These are phyloP conservation scores for Lactarius quietus DNA, from an alignment of 768 basidiomycete species.

Conservation along the genomic window DNA sequence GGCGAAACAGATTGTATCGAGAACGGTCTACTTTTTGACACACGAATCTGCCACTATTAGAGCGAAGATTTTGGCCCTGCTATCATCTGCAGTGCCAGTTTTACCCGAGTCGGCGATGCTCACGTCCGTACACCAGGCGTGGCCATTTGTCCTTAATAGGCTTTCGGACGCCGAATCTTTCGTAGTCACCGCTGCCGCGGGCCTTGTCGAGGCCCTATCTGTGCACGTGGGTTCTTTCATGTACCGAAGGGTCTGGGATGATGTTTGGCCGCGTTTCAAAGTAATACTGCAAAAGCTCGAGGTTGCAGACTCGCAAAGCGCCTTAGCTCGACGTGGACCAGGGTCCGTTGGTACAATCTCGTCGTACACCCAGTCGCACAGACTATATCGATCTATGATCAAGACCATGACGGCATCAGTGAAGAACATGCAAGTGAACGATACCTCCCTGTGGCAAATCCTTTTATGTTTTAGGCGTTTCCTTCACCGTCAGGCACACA, in stretches of 20 bases:
- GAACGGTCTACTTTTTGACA: conserved; percentile 87
- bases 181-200: conserved; percentile 74
- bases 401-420: conserved; percentile 67
- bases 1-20: conserved; percentile 80
- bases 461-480: conserved; percentile 74
- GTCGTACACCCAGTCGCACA: conserved; percentile 77
- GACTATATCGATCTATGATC: conserved; percentile 73
- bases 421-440: conserved; percentile 63
- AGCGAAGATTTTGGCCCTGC: conserved; percentile 71
- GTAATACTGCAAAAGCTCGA: conserved; percentile 57
- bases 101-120: conserved; percentile 71
- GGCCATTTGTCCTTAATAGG: conserved; percentile 92
- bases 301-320: conserved; percentile 59
- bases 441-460: conserved; percentile 77
- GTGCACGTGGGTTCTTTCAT: conserved; percentile 79
- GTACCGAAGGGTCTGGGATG: conserved; percentile 81
- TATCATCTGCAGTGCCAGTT: conserved; percentile 71
- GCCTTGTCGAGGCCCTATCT: conserved; percentile 68
- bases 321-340: conserved; percentile 54
- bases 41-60: conserved; percentile 86
- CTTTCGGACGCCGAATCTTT: conserved; percentile 69
- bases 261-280: conserved; percentile 86
- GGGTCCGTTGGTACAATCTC: conserved; percentile 59
- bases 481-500: conserved; percentile 59
- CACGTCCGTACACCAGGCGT: conserved; percentile 81